Conservation (phyloP, 257 asterid species). For the Apocynum venetum region DNA sequence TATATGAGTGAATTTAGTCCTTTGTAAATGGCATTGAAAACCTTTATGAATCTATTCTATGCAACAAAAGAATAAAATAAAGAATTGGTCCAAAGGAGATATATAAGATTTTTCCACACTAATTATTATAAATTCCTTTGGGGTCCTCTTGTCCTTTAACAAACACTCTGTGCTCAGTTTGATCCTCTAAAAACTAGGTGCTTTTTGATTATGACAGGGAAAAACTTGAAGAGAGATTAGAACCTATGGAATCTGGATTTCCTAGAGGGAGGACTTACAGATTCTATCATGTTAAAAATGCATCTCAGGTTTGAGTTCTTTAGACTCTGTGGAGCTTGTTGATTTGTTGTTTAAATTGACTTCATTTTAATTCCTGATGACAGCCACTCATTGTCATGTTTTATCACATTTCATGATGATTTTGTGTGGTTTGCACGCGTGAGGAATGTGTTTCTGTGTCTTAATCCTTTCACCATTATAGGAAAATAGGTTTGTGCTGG, state of each 20-base stretch:
- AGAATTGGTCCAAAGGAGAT: not conserved
- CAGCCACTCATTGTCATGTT: not conserved
- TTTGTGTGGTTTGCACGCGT: not conserved
- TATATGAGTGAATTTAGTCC: not conserved
- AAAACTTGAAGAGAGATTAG: constrained; percentile 47
- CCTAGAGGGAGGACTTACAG: constrained; percentile 40
- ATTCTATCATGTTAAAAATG: constrained; percentile 67
- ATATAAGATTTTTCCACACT: too few relatives aligned
- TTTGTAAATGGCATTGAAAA: not conserved
- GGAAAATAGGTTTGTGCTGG: not conserved
- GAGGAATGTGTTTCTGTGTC: not conserved
- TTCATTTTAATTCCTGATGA: not conserved
- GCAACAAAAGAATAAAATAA: too few relatives aligned
- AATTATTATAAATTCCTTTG: not conserved
- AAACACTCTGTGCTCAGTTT: not conserved
- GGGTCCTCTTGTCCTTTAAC: not conserved
- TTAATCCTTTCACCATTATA: not conserved
- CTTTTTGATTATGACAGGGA: constrained; percentile 45
- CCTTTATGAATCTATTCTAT: not conserved
- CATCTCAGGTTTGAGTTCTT: constrained; percentile 62
- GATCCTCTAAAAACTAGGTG: not conserved
- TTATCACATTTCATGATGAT: not conserved
- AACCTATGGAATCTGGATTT: constrained; percentile 34
- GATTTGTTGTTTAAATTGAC: not conserved
- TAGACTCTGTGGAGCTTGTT: not conserved